These are phyloP conservation scores for Syncephalastrum monosporum DNA, from an alignment of 371 early-diverging fungal species.

Conservation along the genomic window DNA sequence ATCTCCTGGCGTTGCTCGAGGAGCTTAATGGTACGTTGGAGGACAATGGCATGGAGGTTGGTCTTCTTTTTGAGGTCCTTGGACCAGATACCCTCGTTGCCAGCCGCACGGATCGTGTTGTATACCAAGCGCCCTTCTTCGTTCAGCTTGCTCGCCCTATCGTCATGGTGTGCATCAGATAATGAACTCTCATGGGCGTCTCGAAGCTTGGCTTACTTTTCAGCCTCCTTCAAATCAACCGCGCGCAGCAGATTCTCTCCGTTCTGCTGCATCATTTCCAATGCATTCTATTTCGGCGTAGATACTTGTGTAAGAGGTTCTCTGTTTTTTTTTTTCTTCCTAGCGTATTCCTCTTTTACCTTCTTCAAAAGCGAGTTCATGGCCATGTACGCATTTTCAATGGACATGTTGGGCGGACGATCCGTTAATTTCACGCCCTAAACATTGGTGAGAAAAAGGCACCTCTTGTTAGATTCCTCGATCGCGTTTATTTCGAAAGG, in stretches of 20 bases:
- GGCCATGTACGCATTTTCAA: constrained; percentile 39
- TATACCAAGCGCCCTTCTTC: constrained; percentile 68
- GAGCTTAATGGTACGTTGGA: constrained; percentile 78
- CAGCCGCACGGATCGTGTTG: constrained; percentile 78
- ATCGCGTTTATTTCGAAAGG: background rate
- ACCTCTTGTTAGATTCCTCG: background rate
- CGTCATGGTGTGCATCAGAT: background rate
- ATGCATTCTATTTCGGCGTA: constrained; percentile 18
- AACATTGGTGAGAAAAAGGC: background rate
- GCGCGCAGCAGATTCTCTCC: constrained; percentile 43
- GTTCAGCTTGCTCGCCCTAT: constrained; percentile 42
- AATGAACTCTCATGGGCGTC: constrained; percentile 39
- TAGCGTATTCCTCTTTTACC: constrained; percentile 20
- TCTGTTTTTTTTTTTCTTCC: background rate
- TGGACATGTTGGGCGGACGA: constrained; percentile 43
- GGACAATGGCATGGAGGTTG: constrained; percentile 80
- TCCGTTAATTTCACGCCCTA: constrained; percentile 46
- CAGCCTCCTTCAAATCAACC: constrained; percentile 35
- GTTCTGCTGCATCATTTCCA: constrained; percentile 32
- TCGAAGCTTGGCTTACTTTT: constrained; percentile 33
- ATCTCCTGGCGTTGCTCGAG: constrained; percentile 87
- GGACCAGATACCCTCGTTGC: constrained; percentile 90
- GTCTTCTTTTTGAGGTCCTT: constrained; percentile 86
- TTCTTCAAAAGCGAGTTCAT: constrained; percentile 54
- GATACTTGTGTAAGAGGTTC: background rate